Base-by-base conservation (phyloP, 371 early-diverging fungal genomes). In the Syncephalastrum sp. region DNA sequence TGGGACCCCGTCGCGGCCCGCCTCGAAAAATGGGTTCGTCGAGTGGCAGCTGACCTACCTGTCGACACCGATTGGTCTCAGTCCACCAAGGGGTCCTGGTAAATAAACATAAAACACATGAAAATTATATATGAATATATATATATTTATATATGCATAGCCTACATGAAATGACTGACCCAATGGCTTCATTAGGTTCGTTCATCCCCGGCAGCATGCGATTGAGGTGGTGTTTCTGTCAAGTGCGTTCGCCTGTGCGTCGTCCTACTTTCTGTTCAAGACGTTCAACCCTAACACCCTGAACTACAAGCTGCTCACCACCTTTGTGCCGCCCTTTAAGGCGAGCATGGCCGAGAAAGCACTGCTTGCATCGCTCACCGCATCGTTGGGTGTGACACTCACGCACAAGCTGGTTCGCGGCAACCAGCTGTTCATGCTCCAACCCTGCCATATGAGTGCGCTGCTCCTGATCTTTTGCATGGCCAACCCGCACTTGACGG, bases 371-470 rank as follows among this genome's bases (percentile, higher is more conserved):
- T 64, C 72, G 2, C 51, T 84, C 44, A 33, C 71, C 0, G 64
- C 67, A 1, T 79, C 82, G 3, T 59, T 84, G 16, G 27, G 72
- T 29, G 47, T 79, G 24, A 82, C 83, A 1, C 49, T 74, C 7
- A 47, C 49, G 13, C 85, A 85, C 46, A 85, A 85, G 58, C 63
- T 70, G 50, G 53, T 70, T 17, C 70, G 82, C 4, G 75, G 70
- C 25, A 79, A 75, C 47, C 51, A 72, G 41, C 29, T 83, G 14
- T 85, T 75, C 54, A 70, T 86, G 74, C 67, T 84, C 12, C 86
- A 86, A 53, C 86, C 86, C 5, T 86, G 86, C 64, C 86, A 86
- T 59, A 75, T 86, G 77, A 80, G 78, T 29, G 82, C 82, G 5
- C 60, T 81, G 54, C 27, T 83, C 43, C 52, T 86, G 53, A 74